Conservation (phyloP, 768 basidiomycete species). For the Jaapia argillacea region DNA sequence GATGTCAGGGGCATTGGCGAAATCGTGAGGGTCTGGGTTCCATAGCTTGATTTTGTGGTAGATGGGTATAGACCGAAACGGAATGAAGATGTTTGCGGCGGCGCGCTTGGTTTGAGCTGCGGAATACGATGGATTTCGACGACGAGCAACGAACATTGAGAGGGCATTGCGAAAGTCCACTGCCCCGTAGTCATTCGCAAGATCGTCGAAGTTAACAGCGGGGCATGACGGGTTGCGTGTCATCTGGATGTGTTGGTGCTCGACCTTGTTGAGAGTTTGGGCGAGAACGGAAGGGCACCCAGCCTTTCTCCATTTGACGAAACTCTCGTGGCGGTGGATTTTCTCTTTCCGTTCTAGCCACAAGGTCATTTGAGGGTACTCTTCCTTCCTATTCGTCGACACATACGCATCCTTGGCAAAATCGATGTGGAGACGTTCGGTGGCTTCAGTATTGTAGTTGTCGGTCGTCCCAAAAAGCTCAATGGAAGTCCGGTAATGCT, state of each 20-base stretch:
- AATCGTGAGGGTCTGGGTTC: background rate
- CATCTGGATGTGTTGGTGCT: conserved; percentile 8
- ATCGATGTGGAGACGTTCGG: conserved; percentile 32
- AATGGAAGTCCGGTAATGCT: conserved; percentile 25
- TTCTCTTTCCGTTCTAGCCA: conserved; percentile 24
- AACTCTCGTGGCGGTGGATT: conserved; percentile 7
- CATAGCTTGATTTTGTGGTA: conserved; percentile 7
- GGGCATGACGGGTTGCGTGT: conserved; percentile 16
- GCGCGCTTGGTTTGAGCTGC: background rate
- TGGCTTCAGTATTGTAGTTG: conserved; percentile 29
- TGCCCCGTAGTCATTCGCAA: conserved; percentile 16
- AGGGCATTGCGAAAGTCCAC: conserved; percentile 4
- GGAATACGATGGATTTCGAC: background rate
- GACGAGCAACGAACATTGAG: conserved; percentile 1
- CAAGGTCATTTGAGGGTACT: conserved; percentile 26
- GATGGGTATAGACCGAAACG: conserved; percentile 3
- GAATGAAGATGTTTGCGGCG: background rate
- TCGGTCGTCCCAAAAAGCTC: conserved; percentile 23
- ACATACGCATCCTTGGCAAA: conserved; percentile 26
- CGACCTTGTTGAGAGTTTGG: conserved; percentile 5
- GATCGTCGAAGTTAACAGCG: conserved; percentile 10
- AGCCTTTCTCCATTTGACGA: conserved; percentile 13
- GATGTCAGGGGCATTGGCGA: background rate
- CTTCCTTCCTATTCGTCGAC: conserved; percentile 24
- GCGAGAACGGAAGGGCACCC: conserved; percentile 3